Evolutionary conservation across 2,329 filamentous ascomycete species (phyloP).

Genomic region (Trichoderma pleuroti): DNA sequence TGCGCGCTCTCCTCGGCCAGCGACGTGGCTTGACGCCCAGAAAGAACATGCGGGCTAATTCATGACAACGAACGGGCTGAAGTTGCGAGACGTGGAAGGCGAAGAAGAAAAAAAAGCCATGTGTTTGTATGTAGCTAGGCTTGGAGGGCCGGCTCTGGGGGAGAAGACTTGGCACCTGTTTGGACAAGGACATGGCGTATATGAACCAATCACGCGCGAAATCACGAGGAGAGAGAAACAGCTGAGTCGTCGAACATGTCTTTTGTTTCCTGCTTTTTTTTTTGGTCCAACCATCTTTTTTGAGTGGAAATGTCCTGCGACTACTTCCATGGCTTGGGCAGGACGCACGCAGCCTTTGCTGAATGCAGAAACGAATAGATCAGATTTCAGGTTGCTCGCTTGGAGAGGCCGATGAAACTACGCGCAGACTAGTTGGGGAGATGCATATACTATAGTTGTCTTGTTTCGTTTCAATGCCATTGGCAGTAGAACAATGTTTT

Average conservation of each 20-base stretch:
- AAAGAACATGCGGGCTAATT: not conserved
- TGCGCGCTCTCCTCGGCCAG: not conserved
- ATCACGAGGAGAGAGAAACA: not conserved
- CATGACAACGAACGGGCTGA: not conserved
- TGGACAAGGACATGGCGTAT: not conserved
- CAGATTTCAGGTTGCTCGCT: slow-evolving; percentile 3
- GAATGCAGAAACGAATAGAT: not conserved
- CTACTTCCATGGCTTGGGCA: not conserved
- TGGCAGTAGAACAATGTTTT: not conserved
- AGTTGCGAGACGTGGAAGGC: not conserved
- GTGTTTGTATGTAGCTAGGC: not conserved
- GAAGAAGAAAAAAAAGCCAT: not conserved
- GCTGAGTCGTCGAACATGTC: not conserved
- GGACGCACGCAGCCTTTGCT: not conserved
- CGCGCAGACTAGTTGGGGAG: not conserved
- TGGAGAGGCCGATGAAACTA: slow-evolving; percentile 1
- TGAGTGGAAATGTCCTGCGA: not conserved
- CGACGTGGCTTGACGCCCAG: not conserved
- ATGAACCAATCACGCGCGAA: not conserved
- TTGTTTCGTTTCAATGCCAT: not conserved
- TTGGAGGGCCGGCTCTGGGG: not conserved
- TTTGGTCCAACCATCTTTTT: not conserved
- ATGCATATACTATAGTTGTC: not conserved
- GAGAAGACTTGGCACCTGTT: not conserved
- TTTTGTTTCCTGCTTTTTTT: not conserved